Conservation (phyloP, 805 yeast genomes). For the Cyberlindnera maritima region DNA sequence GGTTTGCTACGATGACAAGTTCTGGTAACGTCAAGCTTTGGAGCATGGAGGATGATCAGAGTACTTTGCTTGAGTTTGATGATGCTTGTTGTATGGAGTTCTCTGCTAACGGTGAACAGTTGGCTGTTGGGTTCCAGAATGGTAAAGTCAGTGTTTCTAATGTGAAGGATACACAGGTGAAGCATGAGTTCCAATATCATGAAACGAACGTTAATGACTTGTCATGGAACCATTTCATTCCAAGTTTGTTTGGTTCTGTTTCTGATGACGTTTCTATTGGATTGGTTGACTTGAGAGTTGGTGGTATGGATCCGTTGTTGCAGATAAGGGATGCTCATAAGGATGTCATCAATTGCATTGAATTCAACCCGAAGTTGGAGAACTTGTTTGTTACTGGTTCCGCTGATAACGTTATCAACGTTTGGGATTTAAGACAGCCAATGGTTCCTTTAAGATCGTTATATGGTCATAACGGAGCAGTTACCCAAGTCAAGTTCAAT, state of each 20-base stretch:
- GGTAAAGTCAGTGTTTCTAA: conserved; percentile 73
- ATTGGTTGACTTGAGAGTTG: conserved; percentile 54
- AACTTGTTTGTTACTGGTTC: conserved; percentile 72
- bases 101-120: conserved; percentile 31
- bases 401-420: conserved; percentile 66
- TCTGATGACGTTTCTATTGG: conserved; percentile 65
- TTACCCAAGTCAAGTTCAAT: conserved; percentile 55
- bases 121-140: conserved; percentile 69
- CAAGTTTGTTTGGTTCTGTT: conserved; percentile 60
- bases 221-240: conserved; percentile 47
- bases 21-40: conserved; percentile 48
- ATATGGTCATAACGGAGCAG: conserved; percentile 60
- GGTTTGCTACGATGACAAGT: conserved; percentile 26
- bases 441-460: conserved; percentile 57
- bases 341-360: conserved; percentile 65
- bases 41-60: conserved; percentile 27
- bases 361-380: conserved; percentile 56
- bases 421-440: conserved; percentile 74
- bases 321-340: conserved; percentile 47
- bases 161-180: conserved; percentile 29
- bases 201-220: conserved; percentile 63
- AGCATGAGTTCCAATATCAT: conserved; percentile 39
- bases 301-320: conserved; percentile 35
- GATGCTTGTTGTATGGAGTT: not conserved
- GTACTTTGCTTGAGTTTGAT: not conserved